Evolutionary conservation across 2,329 filamentous ascomycete species (phyloP), one percentile per base, ranked within the genome.

Genomic region (Scopulariopsis brevicaulis): DNA sequence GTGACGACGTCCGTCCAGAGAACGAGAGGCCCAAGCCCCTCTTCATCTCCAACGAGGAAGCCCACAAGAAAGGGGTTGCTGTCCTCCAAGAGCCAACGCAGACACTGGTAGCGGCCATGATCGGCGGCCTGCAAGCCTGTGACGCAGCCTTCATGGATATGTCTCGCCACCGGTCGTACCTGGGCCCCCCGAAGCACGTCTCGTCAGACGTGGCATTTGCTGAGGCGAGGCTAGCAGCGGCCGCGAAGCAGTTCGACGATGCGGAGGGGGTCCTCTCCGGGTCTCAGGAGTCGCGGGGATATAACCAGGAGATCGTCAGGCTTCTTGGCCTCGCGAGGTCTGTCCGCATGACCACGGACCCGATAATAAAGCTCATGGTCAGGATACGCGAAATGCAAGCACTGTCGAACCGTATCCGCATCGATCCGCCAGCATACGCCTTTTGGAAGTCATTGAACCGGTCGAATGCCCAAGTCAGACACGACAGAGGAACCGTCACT

Each of bases 401-500:
- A 34, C 65, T 60, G 28, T 69, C 73, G 4, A 67, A 68, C 58
- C 67, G 70, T 60, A 74, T 71, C 58, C 70, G 69, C 4, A 62
- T 82, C 12, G 73, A 80, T 58, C 65, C 76, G 1, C 80, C 81
- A 3, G 77, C 76, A 0, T 83, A 83, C 60, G 77, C 80, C 0
- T 70, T 78, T n/a, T 63, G 64, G 52, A 83, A 83, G 63, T 73
- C 78, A 4, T 58, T 82, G 1, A 74, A 80, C 61, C 71, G 80
- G 37, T 76, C 77, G 6, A 83, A 83, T 63, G 72, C 75, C 2
- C 79, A 82, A 61, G 80, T 83, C 4, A 72, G 80, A 35, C 81
- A 84, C 62, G 81, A 84, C 63, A 72, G 80, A 60, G 81, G 81
- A 20, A 80, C 80, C 25, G 72, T 81, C 22, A 82, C 80, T 4